phyloP scores from a whole-genome alignment of 1,284 basidiomycete species.

The Sanghuangporus baumii region DNA sequence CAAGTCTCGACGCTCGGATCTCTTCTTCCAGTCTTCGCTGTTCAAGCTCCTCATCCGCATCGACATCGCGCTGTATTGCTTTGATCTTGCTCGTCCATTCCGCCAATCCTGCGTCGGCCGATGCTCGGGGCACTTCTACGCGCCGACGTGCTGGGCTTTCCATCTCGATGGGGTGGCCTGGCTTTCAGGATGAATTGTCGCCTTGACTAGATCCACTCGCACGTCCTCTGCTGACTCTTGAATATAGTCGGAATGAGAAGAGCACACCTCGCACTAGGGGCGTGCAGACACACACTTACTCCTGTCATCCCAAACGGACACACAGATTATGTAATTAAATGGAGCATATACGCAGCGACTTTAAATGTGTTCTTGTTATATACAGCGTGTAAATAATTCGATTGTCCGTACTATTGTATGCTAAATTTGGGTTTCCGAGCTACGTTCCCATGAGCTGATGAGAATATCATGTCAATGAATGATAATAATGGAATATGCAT shows the following conservation, averaged over 20 bases:
- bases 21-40: slow-evolving; percentile 69
- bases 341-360: background rate
- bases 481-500: background rate
- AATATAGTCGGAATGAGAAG: background rate
- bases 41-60: slow-evolving; percentile 72
- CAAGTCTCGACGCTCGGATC: slow-evolving; percentile 63
- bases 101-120: slow-evolving; percentile 51
- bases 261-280: background rate
- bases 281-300: background rate
- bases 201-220: background rate
- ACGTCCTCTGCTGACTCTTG: background rate
- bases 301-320: background rate
- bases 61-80: slow-evolving; percentile 70
- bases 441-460: no score
- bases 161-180: background rate
- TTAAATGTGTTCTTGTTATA: background rate
- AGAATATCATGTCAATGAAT: no score
- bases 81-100: slow-evolving; percentile 79
- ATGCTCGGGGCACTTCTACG: slow-evolving; percentile 37
- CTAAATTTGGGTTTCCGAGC: no score
- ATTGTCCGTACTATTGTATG: no score
- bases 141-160: slow-evolving; percentile 31
- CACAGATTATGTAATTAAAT: background rate
- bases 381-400: background rate
- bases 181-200: background rate